Percentiles rank a stretch among this genome's conserved stretches.
These are phyloP conservation scores for Boletus sp. DNA, from an alignment of 768 basidiomycete species.

Conservation along the genomic window DNA sequence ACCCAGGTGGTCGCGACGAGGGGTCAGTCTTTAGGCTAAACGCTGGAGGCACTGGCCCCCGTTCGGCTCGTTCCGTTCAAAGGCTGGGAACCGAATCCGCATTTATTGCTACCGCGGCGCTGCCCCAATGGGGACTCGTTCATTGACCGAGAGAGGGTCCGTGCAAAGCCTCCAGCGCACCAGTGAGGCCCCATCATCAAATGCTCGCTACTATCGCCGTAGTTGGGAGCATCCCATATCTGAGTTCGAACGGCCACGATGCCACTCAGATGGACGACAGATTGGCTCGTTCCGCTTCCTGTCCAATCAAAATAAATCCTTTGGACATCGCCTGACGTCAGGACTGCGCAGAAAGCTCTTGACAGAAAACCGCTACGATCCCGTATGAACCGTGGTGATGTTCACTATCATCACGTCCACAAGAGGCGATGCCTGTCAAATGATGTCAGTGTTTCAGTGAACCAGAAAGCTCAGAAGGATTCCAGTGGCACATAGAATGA, in stretches of 20 bases:
- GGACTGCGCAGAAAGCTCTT: slow-evolving; percentile 18
- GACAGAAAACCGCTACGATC: slow-evolving; percentile 9
- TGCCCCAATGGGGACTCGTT: background rate
- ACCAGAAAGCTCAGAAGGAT: slow-evolving; percentile 14
- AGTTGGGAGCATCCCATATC: background rate
- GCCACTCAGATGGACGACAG: background rate
- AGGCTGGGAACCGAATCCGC: background rate
- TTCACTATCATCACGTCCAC: slow-evolving; percentile 8
- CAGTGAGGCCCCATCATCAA: too few relatives aligned
- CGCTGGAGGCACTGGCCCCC: background rate
- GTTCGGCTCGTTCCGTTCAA: slow-evolving; percentile 9
- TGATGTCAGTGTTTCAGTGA: slow-evolving; percentile 22
- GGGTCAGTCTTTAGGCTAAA: slow-evolving; percentile 5
- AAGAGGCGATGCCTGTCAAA: slow-evolving; percentile 19
- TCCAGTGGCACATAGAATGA: slow-evolving; percentile 11
- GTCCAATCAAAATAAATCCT: background rate
- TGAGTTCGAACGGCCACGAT: background rate
- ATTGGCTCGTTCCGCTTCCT: background rate
- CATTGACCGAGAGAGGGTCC: background rate
- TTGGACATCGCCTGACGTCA: slow-evolving; percentile 24
- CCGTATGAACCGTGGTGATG: background rate
- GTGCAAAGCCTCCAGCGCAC: too few relatives aligned
- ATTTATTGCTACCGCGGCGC: slow-evolving; percentile 11
- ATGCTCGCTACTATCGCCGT: background rate
- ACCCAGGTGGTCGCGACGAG: background rate